phyloP scores from a whole-genome alignment of 2,329 filamentous ascomycete species.

The Alternaria atra region DNA sequence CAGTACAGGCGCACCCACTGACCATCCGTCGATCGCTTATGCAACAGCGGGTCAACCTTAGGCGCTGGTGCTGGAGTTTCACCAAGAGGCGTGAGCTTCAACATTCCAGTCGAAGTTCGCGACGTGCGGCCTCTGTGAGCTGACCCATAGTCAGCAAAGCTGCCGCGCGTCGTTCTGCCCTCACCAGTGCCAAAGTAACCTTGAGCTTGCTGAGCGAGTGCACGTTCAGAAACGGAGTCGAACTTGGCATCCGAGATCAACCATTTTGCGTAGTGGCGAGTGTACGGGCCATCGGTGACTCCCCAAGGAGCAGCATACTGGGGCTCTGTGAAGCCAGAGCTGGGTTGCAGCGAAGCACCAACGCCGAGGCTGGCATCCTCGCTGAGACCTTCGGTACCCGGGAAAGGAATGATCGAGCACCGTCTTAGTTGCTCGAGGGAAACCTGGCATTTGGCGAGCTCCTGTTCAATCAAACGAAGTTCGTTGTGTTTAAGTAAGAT shows the following conservation, averaged over 20 bases:
- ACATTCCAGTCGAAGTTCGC: conserved; percentile 64
- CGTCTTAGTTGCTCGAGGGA: conserved; percentile 92
- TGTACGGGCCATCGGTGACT: conserved; percentile 90
- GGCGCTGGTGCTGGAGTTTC: conserved; percentile 58
- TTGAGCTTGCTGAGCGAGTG: conserved; percentile 47
- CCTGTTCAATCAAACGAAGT: conserved; percentile 91
- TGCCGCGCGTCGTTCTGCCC: conserved; percentile 82
- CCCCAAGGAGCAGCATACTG: conserved; percentile 88
- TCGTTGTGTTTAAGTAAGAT: conserved; percentile 95
- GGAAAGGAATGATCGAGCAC: conserved; percentile 91
- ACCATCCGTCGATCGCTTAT: conserved; percentile 84
- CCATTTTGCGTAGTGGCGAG: conserved; percentile 95
- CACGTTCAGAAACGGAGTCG: conserved; percentile 63
- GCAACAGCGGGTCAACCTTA: conserved; percentile 81
- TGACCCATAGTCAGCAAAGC: conserved; percentile 65
- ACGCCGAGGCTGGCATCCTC: conserved; percentile 76
- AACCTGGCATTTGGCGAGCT: conserved; percentile 93
- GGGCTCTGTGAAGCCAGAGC: conserved; percentile 71
- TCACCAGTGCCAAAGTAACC: conserved; percentile 60
- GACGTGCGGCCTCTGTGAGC: conserved; percentile 64
- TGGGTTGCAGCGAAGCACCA: conserved; percentile 72
- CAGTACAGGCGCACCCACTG: conserved; percentile 90
- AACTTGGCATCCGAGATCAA: conserved; percentile 88
- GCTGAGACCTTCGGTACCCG: conserved; percentile 72
- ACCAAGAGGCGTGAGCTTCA: conserved; percentile 54